Conservation (phyloP, 2,329 filamentous ascomycete genomes). For the Apiospora pterosperma region DNA sequence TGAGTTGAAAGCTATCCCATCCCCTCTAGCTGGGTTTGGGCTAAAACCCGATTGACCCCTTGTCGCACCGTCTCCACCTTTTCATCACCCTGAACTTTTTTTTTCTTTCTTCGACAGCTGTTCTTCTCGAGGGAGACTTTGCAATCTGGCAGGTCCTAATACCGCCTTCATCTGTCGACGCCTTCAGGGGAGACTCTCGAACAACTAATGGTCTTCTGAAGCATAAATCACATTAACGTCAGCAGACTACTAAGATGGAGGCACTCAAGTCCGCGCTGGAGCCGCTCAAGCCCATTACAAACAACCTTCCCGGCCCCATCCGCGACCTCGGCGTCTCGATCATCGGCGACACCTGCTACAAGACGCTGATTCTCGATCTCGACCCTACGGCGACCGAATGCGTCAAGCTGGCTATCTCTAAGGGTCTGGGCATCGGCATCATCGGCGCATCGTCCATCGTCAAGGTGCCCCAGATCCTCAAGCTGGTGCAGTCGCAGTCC, state of each 20-base stretch:
- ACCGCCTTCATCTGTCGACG: not conserved
- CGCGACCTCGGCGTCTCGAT: conserved; percentile 73
- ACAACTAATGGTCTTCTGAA: not conserved
- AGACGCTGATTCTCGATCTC: conserved; percentile 78
- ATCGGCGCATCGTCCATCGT: conserved; percentile 86
- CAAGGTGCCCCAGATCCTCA: conserved; percentile 95
- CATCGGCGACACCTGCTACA: conserved; percentile 82
- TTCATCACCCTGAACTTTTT: conserved; percentile 1
- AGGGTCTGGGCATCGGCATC: conserved; percentile 90
- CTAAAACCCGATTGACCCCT: not conserved
- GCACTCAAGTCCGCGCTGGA: conserved; percentile 57
- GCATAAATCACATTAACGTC: not conserved
- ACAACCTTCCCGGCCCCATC: conserved; percentile 70
- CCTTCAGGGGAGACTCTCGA: not conserved
- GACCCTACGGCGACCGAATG: conserved; percentile 74
- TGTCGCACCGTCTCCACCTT: not conserved
- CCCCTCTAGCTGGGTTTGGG: not conserved
- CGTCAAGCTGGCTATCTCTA: conserved; percentile 86
- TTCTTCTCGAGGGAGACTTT: not conserved
- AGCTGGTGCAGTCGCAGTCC: conserved; percentile 78
- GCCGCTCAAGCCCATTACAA: conserved; percentile 64
- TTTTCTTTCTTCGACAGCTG: not conserved
- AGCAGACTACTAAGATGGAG: conserved; percentile 47
- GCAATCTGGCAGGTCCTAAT: not conserved
- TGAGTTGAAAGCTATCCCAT: too few species aligned